Evolutionary conservation across 192 early-diverging fungal species (phyloP).

Genomic region (Coemansia furcata): DNA sequence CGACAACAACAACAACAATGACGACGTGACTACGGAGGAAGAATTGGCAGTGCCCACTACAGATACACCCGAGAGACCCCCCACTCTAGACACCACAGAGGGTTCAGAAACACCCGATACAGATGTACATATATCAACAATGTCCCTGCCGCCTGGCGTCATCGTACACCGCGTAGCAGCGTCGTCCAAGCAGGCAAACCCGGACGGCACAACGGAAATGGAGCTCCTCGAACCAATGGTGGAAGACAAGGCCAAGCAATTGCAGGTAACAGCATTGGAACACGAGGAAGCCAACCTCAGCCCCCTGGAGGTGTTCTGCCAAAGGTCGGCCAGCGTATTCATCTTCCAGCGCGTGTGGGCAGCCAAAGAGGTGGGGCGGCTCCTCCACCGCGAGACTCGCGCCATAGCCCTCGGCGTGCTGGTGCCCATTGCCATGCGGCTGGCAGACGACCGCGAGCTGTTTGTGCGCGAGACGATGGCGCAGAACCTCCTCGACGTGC

Average conservation of each 20-base stretch:
- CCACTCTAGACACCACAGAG: neutral
- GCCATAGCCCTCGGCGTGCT: constrained; percentile 24
- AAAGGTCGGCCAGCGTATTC: constrained; percentile 40
- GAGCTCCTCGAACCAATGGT: constrained; percentile 45
- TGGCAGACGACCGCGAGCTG: constrained; percentile 48
- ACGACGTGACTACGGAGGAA: neutral
- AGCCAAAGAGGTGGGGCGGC: constrained; percentile 37
- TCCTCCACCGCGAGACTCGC: constrained; percentile 11
- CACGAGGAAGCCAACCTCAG: constrained; percentile 45
- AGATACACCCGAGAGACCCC: neutral
- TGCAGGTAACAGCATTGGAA: constrained; percentile 35
- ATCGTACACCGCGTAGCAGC: constrained; percentile 45
- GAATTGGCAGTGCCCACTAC: too few relatives aligned
- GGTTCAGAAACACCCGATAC: neutral
- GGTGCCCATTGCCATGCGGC: constrained; percentile 50
- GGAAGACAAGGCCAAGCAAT: constrained; percentile 41
- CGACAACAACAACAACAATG: neutral
- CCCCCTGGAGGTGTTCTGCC: constrained; percentile 42
- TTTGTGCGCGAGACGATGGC: constrained; percentile 55
- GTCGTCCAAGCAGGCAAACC: constrained; percentile 37
- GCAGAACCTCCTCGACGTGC: constrained; percentile 36
- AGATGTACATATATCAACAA: neutral
- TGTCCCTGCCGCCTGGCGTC: constrained; percentile 18
- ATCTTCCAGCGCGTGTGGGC: constrained; percentile 55
- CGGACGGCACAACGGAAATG: constrained; percentile 37